These are phyloP conservation scores for Inga laurina DNA, from an alignment of 306 rosid species.

Conservation along the genomic window DNA sequence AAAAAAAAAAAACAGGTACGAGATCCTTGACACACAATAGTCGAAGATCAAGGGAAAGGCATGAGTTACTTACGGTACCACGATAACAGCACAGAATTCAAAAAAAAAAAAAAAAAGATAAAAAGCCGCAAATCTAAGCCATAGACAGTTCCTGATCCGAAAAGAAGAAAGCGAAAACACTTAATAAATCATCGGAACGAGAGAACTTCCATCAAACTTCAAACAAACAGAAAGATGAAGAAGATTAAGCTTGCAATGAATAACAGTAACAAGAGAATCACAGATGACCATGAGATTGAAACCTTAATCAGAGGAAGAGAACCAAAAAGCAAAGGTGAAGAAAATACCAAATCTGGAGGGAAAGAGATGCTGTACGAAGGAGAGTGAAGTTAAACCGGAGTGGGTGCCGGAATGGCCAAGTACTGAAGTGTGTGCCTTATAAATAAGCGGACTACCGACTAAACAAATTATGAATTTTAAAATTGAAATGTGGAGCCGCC, in stretches of 20 bases:
- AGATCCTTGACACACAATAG: background rate
- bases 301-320: background rate
- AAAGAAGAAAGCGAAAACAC: background rate
- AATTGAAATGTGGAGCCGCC: no score
- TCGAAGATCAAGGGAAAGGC: constrained; percentile 12
- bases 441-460: background rate
- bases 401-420: background rate
- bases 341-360: background rate
- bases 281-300: background rate
- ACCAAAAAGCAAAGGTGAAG: background rate
- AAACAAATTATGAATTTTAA: no score
- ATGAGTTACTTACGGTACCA: background rate
- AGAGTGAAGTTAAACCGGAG: background rate
- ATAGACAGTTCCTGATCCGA: constrained; percentile 14
- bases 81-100: background rate
- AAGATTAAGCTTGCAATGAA: background rate
- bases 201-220: background rate
- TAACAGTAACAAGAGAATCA: background rate
- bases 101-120: background rate
- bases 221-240: background rate
- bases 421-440: background rate
- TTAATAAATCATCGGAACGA: background rate
- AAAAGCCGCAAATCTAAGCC: background rate
- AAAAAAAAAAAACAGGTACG: background rate
- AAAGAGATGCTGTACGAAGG: background rate